Conservation (phyloP, 2,329 filamentous ascomycete species). For the Fusarium mundagurra region DNA sequence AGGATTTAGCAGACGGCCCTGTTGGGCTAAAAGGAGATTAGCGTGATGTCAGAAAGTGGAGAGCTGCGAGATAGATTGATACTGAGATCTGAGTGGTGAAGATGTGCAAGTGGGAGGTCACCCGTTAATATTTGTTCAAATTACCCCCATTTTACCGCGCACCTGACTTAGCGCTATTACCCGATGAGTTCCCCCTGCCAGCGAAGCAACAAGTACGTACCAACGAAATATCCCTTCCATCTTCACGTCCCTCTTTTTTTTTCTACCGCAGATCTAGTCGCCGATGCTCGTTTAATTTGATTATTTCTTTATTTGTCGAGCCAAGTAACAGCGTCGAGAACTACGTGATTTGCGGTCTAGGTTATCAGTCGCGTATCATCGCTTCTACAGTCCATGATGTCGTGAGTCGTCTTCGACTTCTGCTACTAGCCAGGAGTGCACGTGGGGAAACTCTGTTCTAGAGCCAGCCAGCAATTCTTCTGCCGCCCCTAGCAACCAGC, state of each 20-base stretch:
- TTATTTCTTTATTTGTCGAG: background rate
- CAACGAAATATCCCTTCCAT: background rate
- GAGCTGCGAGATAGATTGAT: slow-evolving; percentile 43
- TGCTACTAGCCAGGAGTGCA: slow-evolving; percentile 15
- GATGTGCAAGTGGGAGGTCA: background rate
- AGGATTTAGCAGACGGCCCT: slow-evolving; percentile 41
- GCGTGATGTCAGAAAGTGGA: slow-evolving; percentile 25
- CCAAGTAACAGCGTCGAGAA: background rate
- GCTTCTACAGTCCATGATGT: slow-evolving; percentile 4
- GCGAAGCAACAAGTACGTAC: slow-evolving; percentile 19
- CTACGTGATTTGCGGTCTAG: background rate
- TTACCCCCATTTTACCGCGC: slow-evolving; percentile 36
- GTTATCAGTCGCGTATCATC: slow-evolving; percentile 7
- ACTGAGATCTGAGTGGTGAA: background rate
- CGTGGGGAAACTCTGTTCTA: slow-evolving; percentile 30
- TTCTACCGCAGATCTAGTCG: slow-evolving; percentile 12
- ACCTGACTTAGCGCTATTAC: slow-evolving; percentile 37
- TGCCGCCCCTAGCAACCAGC: slow-evolving; percentile 37
- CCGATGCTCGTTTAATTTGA: background rate
- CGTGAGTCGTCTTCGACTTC: slow-evolving; percentile 2
- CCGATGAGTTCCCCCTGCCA: slow-evolving; percentile 26
- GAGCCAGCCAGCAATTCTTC: slow-evolving; percentile 26
- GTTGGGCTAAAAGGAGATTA: slow-evolving; percentile 35
- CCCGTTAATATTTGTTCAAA: slow-evolving; percentile 23
- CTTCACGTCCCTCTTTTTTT: background rate